Base-by-base conservation (phyloP, 116 monocot species). In the Trichopus zeylanicus region DNA sequence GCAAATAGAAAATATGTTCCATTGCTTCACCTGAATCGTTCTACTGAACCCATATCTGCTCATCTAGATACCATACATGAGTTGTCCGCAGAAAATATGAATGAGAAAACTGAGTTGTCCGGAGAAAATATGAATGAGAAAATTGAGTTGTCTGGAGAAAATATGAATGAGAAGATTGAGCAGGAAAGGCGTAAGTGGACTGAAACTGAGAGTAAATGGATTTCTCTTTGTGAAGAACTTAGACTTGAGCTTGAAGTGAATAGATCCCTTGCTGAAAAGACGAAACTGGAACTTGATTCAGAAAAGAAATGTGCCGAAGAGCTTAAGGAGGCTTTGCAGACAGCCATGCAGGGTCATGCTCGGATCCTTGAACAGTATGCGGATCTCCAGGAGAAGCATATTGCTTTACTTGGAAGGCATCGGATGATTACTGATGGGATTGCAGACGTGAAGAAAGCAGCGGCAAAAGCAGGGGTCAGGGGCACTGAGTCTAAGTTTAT, bases 301-400 rank as follows among this genome's bases (percentile, higher is more conserved):
- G 95, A 97, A 67, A 87, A 62, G 68, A 84, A 78, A 70, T 91
- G 91, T 56, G 57, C 81, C 8, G 81, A 76, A 26, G 95, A 97
- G 71, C 62, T 87, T 56, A 97, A 87, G 61, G 95, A 97, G 51
- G 95, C 91, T 29, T 30, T 97, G 37, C 84, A 84, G 55, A 87
- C 67, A 29, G 95, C 95, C 24, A 81, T 97, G 76, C 69, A 87
- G 35, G 86, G 84, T 6, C 91, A 87, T 77, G 82, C 87, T 5
- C 71, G 82, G 47, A 84, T 87, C 56, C 73, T 97, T 39, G 95
- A 97, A 25, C 95, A 90, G 60, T 97, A 87, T 70, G 90, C 95
- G 29, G 95, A 97, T 38, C 83, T 97, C 60, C 75, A 97, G 57
- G 95, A 91, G 74, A 97, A 90, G 33, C 91, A 97, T 56, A 81